Evolutionary conservation across 257 asterid genomes (phyloP).

Genomic region (Nicotiana sylvestris): DNA sequence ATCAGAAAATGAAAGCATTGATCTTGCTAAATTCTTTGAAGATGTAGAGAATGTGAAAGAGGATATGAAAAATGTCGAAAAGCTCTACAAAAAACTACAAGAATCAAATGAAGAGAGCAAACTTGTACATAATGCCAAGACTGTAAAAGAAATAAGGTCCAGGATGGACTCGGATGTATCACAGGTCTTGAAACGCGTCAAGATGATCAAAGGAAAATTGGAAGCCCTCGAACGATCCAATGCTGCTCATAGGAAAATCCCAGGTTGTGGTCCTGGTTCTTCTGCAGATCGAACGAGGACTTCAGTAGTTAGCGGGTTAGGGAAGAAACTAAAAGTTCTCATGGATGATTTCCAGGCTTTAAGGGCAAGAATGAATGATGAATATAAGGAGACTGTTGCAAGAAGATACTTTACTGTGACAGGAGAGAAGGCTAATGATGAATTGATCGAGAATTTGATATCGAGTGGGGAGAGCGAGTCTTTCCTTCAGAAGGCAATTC

Average conservation of each 20-base stretch:
- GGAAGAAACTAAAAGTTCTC: conserved; percentile 33
- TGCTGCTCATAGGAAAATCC: conserved; percentile 27
- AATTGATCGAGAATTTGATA: conserved; percentile 32
- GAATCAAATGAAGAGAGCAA: conserved; percentile 42
- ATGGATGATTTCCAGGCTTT: conserved; percentile 42
- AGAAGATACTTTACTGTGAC: conserved; percentile 41
- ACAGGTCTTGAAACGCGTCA: conserved; percentile 34
- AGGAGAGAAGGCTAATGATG: conserved; percentile 33
- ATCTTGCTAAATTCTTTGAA: conserved; percentile 32
- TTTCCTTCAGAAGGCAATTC: conserved; percentile 43
- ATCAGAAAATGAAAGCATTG: conserved; percentile 13
- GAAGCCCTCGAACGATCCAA: conserved; percentile 41
- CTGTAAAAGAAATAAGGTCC: conserved; percentile 34
- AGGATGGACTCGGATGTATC: conserved; percentile 35
- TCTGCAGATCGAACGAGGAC: conserved; percentile 44
- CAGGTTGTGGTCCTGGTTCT: conserved; percentile 45
- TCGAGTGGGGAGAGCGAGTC: conserved; percentile 47
- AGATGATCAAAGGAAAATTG: conserved; percentile 35
- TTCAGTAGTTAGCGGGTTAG: conserved; percentile 43
- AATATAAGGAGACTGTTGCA: conserved; percentile 41
- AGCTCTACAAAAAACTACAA: conserved; percentile 25
- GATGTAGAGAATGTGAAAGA: conserved; percentile 44
- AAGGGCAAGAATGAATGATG: conserved; percentile 33
- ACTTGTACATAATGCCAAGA: conserved; percentile 37
- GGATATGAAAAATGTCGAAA: conserved; percentile 35